Base-by-base conservation (phyloP, 108 stramenopile species). In the Epithemia pelagica region DNA sequence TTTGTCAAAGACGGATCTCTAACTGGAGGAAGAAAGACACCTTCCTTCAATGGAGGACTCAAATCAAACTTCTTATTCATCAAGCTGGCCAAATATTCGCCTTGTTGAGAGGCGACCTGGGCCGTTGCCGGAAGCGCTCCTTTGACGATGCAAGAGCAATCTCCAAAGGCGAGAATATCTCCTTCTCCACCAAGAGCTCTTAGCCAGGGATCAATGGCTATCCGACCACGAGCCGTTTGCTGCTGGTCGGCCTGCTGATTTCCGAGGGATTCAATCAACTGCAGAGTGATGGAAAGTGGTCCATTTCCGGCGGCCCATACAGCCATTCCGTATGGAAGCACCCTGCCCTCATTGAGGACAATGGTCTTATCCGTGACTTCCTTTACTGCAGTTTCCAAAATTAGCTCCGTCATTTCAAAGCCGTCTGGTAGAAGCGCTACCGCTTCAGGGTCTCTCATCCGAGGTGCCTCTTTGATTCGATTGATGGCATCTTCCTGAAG, bases 301-400 rank as follows among this genome's bases (percentile, higher is more conserved):
- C 96, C 96, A 75, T 95, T 96, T 0, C 97, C 97, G n/a, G 94
- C 95, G 1, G 96, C 96, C 97, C 97, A 97, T 29, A 97, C 91
- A 33, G 89, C 73, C 53, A 96, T 74, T 2, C 95, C 95, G 66
- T 96, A 97, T 7, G 82, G 73, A 46, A 96, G 66, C n/a, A 72
- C 62, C 0, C 60, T 69, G 21, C 86, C 95, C 27, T 94, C 86
- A 51, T 83, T 86, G 21, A 97, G 75, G 53, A 74, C 66, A 28
- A 96, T 90, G 24, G 65, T 73, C 56, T 85, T 81, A 0, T 75
- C 83, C 0, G 77, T 88, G 0, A 97, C 92, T 70, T 95, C 95
- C 59, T 89, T 90, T 23, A 97, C 96, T 32, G 88, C 88, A 28
- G 77, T 83, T 53, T 89, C 84, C 30, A 95, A 72, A 32, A 91